Evolutionary conservation across 495 filamentous ascomycete genomes (phyloP), one percentile per base, ranked within the genome.

Genomic region (Astrothelium subdiscretum): DNA sequence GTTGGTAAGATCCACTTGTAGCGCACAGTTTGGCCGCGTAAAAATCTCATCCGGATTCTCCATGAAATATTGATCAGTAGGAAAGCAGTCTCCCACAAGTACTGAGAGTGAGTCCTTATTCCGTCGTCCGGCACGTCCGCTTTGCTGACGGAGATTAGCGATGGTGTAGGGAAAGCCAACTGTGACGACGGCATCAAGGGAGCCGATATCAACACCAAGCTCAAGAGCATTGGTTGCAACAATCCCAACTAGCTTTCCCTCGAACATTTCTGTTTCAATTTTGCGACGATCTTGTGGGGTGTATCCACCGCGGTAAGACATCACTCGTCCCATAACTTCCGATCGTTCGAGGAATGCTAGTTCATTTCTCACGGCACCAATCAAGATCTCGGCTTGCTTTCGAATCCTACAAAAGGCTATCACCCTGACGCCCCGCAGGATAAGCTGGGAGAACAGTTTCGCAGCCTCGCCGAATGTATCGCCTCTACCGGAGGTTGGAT

Each of bases 241-340:
- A 61, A 99, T 94, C 3, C 94, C 95, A 70, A 97, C 79, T 5
- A 99, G 77, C 67, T 91, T 90, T 0, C 94, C 94, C 57, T 95
- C 90, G 66, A 97, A 97, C 94, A 99, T 97, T 69, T 97, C 94
- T 35, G 80, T 85, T 73, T 99, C 94, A 57, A 99, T 97, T 57
- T 79, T 77, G 26, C 95, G 83, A 42, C 94, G 82, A 70, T 99
- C 94, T 76, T 97, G 92, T 13, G 94, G 86, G 12, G 91, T 96
- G 71, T 99, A 99, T 1, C 94, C 94, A 18, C 94, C 95, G 63
- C 94, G 82, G 71, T 99, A 99, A 0, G 91, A 90, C 91, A 96
- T 97, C 1, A 97, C 87, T 58, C 91, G 80, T 8, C 80, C 80
- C 64, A 84, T 85, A 44, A 89, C 83, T 69, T 95, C 92, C 10